These are phyloP conservation scores for Leccinellum luteum DNA, from an alignment of 768 basidiomycete genomes.

Conservation along the genomic window DNA sequence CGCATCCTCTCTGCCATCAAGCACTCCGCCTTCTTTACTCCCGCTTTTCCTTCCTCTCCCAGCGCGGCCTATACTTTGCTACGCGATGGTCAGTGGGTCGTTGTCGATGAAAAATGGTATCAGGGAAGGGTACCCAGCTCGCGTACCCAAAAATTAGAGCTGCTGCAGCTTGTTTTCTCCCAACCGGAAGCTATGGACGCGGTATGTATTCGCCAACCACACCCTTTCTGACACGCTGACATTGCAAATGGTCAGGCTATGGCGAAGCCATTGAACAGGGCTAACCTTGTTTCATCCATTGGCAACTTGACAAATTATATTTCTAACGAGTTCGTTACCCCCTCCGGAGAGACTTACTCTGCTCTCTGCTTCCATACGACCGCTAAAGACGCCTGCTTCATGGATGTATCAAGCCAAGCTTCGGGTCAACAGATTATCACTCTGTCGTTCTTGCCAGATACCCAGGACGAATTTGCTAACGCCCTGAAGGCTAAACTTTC, in stretches of 20 bases:
- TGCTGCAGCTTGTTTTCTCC: constrained; percentile 73
- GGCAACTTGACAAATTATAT: constrained; percentile 51
- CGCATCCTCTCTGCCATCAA: constrained; percentile 90
- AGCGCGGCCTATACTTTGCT: constrained; percentile 57
- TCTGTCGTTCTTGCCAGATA: constrained; percentile 48
- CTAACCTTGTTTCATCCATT: constrained; percentile 42
- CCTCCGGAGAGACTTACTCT: constrained; percentile 47
- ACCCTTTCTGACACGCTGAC: neutral
- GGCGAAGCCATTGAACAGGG: constrained; percentile 33
- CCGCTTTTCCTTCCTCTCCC: constrained; percentile 45
- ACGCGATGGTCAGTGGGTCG: constrained; percentile 58
- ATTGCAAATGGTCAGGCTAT: constrained; percentile 21
- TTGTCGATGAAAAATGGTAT: constrained; percentile 56
- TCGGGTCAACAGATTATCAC: constrained; percentile 45
- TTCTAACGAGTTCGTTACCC: constrained; percentile 38
- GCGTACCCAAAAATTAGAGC: constrained; percentile 46
- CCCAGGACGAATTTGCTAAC: constrained; percentile 49
- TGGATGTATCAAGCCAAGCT: constrained; percentile 31
- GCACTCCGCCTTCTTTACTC: constrained; percentile 76
- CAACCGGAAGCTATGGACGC: constrained; percentile 44
- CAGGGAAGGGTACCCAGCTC: constrained; percentile 32
- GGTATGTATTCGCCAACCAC: constrained; percentile 22
- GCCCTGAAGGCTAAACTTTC: constrained; percentile 33
- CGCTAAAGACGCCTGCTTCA: constrained; percentile 37
- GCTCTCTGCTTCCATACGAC: constrained; percentile 48